phyloP scores from a whole-genome alignment of 768 basidiomycete genomes.

The Gyrodon lividus region DNA sequence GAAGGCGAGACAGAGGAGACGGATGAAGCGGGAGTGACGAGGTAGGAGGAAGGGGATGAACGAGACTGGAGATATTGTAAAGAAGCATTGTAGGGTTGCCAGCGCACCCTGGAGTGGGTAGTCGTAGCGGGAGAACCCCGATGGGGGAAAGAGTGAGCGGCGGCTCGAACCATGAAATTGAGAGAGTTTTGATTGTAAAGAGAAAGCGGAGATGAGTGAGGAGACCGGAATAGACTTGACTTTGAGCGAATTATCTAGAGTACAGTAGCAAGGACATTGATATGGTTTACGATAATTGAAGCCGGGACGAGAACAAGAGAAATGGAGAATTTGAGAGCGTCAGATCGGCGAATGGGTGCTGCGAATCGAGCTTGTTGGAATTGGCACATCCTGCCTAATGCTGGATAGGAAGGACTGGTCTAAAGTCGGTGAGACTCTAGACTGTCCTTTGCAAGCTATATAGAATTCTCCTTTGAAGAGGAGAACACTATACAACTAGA shows the following conservation, averaged over 20 bases:
- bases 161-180: slow-evolving; percentile 33
- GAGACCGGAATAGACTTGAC: slow-evolving; percentile 8
- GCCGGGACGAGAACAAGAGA: slow-evolving; percentile 10
- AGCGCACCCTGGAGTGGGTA: slow-evolving; percentile 67
- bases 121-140: slow-evolving; percentile 60
- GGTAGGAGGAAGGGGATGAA: slow-evolving; percentile 39
- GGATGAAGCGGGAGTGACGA: slow-evolving; percentile 59
- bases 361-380: slow-evolving; percentile 27
- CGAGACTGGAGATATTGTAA: slow-evolving; percentile 38
- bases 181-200: slow-evolving; percentile 2
- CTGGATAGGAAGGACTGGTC: slow-evolving; percentile 25
- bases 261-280: slow-evolving; percentile 36
- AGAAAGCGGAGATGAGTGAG: neutral
- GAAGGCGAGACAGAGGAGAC: slow-evolving; percentile 47
- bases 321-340: slow-evolving; percentile 14
- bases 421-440: slow-evolving; percentile 44
- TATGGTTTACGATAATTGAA: slow-evolving; percentile 18
- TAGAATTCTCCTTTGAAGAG: slow-evolving; percentile 16
- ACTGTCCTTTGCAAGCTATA: slow-evolving; percentile 33
- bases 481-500: slow-evolving; percentile 24
- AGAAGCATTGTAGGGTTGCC: slow-evolving; percentile 73
- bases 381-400: slow-evolving; percentile 41
- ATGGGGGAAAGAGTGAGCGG: slow-evolving; percentile 60
- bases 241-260: slow-evolving; percentile 35
- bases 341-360: slow-evolving; percentile 18